Percentiles rank a stretch among this genome's conserved stretches.
phyloP scores from a whole-genome alignment of 352 stramenopile species.

The Pythium dissotocum region DNA sequence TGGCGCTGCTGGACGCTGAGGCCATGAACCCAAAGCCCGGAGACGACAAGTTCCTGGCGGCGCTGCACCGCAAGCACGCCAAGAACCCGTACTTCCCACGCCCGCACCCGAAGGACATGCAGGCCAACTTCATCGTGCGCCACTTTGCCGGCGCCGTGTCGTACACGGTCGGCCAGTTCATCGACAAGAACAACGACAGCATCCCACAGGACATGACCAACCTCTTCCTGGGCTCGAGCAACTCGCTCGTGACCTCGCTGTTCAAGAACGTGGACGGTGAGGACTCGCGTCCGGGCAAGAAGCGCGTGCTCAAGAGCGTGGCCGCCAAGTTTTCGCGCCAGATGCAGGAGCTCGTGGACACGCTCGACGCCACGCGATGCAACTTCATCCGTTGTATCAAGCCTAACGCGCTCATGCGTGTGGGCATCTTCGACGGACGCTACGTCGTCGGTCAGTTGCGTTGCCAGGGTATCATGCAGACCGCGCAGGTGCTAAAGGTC shows the following conservation, averaged over 20 bases:
- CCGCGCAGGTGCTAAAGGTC: conserved; percentile 86
- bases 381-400: conserved; percentile 92
- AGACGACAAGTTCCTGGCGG: conserved; percentile 85
- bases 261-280: conserved; percentile 68
- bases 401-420: conserved; percentile 77
- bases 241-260: conserved; percentile 60
- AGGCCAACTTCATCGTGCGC: conserved; percentile 88
- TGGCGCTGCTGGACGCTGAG: conserved; percentile 83
- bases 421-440: conserved; percentile 67
- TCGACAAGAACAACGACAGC: conserved; percentile 92
- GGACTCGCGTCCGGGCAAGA: conserved; percentile 59
- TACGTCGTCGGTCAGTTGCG: conserved; percentile 86
- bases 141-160: conserved; percentile 90
- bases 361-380: conserved; percentile 79
- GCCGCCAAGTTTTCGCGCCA: conserved; percentile 69
- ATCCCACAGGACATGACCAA: conserved; percentile 83
- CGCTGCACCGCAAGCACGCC: conserved; percentile 82
- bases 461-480: conserved; percentile 87
- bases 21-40: conserved; percentile 89
- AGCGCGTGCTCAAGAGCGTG: conserved; percentile 75
- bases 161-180: conserved; percentile 90
- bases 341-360: conserved; percentile 82
- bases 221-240: conserved; percentile 75
- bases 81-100: conserved; percentile 86
- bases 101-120: conserved; percentile 88